Evolutionary conservation across 352 stramenopile genomes (phyloP), one percentile per base, ranked within the genome.

Genomic region (Peronospora farinosa): DNA sequence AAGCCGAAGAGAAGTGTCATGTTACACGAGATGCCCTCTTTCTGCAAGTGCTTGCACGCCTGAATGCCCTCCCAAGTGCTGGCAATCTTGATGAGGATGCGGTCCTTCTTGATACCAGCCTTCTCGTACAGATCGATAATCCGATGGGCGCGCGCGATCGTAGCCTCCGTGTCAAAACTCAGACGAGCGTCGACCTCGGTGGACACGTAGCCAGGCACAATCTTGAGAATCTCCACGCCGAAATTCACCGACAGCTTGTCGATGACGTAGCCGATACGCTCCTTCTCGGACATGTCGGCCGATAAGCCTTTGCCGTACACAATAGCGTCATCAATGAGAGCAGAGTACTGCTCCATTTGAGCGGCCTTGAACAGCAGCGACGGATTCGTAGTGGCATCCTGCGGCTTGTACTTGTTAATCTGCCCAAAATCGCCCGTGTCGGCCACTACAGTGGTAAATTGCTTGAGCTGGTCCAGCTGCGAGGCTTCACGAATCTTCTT

Each of bases 371-470:
- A 98, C 39, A 99, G 95, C 39, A 99, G 80, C 62, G 86, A 98
- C 37, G 97, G 97, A 76, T 99, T 99, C 17, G 97, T 99, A 8
- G 96, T 99, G 32, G 97, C 97, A 83, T 99, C 96, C 72, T 97
- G 88, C 47, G 95, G 95, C 65, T 91, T 90, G 74, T 83, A 94
- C 70, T 92, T 93, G 63, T 85, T 82, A 48, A 92, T 95, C 54
- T 84, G 89, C 56, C 73, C 72, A 54, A 96, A 85, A 70, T 99
- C 97, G 40, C 97, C 97, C 44, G 96, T 99, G 77, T 99, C 97
- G 27, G 93, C 92, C 30, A 99, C 97, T 36, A 99, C 89, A 21
- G 94, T 98, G 23, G 96, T 99, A 50, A 98, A 80, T 64, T 96
- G 69, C 68, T 98, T 97, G 17, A 99, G 82, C 70, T 97, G 83